Base-by-base conservation (phyloP, 176 grass and related monocot genomes). In the Eragrostis nindensis region DNA sequence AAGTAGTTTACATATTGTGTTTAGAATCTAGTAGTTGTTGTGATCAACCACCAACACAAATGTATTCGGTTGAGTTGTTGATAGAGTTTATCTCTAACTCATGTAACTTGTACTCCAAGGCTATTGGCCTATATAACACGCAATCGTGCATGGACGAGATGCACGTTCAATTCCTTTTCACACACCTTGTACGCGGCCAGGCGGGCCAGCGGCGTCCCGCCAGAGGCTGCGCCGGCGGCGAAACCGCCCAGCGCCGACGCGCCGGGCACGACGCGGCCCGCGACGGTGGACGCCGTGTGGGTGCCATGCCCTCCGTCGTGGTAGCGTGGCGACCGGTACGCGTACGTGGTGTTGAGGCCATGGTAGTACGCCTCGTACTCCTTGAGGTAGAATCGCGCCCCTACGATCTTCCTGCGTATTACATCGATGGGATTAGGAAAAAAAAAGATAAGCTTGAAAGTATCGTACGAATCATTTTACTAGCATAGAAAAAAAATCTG, bases 291-390 rank as follows among this genome's bases (percentile, higher is more conserved):
- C 62, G 96, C 88, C 0, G 92, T 98, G 88, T 98, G 96, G 19
- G 96, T 98, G 82, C 95, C 95, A 47, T 98, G 92, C 13, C n/a
- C n/a, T n/a, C 95, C 95, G 77, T 98, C 95, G 76, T 89, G 78
- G 80, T 98, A 92, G 45, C 95, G 86, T 7, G 95, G 88, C 5
- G 95, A 98, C 32, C 90, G 90, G 86, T 73, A 95, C 29, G 92
- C 86, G 32, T 73, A 56, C 18, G 86, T 94, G 1, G 63, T 71
- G 84, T 98, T 98, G 21, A 95, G 62, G 5, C 73, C 26, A 14
- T 80, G 80, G 77, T 98, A 42, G 76, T 52, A 41, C 48, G 88
- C 88, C 59, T 95, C 88, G 36, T 98, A 98, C 0, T 78, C 82
- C 78, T 98, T 98, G 74, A 98, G 16, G 86, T 98, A 98, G 74